Base-by-base conservation (phyloP, 192 early-diverging fungal genomes). In the Linnemannia zychae region DNA sequence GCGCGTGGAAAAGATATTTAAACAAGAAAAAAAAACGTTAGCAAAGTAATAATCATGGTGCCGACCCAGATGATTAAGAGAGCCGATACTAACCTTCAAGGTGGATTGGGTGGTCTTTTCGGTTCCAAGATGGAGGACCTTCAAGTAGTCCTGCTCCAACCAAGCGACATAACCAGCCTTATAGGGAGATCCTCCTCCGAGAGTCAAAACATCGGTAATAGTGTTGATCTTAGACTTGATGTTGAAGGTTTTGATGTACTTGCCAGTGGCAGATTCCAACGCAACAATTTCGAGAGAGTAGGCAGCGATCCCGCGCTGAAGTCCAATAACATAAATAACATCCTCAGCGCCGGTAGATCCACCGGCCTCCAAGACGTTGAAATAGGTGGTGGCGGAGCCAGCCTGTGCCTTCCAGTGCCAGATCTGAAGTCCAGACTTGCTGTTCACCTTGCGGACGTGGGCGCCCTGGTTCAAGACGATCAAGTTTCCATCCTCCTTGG, bases 161-260 rank as follows among this genome's bases (percentile, higher is more conserved):
- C 88, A 89, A 15, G 77, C 76, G 33, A 87, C 44, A 73, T 81
- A 89, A 66, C 84, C 88, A 38, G n/a, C 12, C 52, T 78, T 81
- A 9, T 73, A 67, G 40, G 47, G 65, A 12, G 76, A 69, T 38
- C 84, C 88, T 28, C 83, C 83, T 49, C 88, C 88, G 7, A 89
- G 40, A 24, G 77, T 69, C 48, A 84, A 53, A 20, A 77, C 71
- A 36, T 87, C 78, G 13, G 78, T 77, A n/a, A 81, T 60, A 16
- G 22, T 36, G 31, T 37, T 70, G 72, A 89, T 63, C 28, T 68
- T 84, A 34, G 88, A 89, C 17, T 40, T 66, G 37, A 78, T 48
- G 53, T 57, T 77, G 37, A 78, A 80, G 0, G 81, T 80, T 69
- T 84, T 89, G 70, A 84, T 36, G 28, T 46, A 11, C 1, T 63